Conservation (phyloP, 169 alveolate genomes). For the Cryptosporidium tyzzeri region DNA sequence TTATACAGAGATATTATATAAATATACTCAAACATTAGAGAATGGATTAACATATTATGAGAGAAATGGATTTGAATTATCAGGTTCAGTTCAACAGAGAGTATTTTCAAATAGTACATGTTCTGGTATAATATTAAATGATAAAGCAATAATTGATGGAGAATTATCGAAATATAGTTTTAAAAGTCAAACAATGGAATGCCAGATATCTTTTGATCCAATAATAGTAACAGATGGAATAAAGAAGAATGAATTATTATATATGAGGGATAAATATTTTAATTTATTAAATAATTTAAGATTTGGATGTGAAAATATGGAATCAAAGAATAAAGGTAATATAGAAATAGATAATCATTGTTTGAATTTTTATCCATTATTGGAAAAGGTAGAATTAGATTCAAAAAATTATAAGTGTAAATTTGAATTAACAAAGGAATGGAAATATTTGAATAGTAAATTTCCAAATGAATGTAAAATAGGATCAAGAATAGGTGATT, state of each 20-base stretch:
- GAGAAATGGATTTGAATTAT: conserved; percentile 78
- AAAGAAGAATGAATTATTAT: conserved; percentile 31
- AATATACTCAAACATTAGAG: conserved; percentile 80
- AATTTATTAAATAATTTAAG: conserved; percentile 74
- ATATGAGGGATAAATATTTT: conserved; percentile 75
- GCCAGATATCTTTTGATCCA: conserved; percentile 49
- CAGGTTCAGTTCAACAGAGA: conserved; percentile 77
- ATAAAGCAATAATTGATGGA: background rate
- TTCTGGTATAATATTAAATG: conserved; percentile 76
- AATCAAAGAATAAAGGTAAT: conserved; percentile 39
- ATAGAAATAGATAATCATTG: conserved; percentile 50
- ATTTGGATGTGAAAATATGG: conserved; percentile 78
- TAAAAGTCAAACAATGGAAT: conserved; percentile 6
- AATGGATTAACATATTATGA: conserved; percentile 79
- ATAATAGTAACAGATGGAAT: conserved; percentile 54
- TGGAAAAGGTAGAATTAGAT: conserved; percentile 58
- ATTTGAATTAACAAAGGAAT: conserved; percentile 77
- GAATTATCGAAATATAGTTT: background rate
- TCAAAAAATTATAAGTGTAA: conserved; percentile 73
- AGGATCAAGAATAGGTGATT: conserved; percentile 79
- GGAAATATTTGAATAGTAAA: conserved; percentile 71
- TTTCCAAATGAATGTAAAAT: conserved; percentile 80
- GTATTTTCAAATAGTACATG: conserved; percentile 77
- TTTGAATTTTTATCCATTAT: conserved; percentile 77
- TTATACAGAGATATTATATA: conserved; percentile 77